These are phyloP conservation scores for Geotrichum europaeum DNA, from an alignment of 1,139 yeast genomes.

Conservation along the genomic window DNA sequence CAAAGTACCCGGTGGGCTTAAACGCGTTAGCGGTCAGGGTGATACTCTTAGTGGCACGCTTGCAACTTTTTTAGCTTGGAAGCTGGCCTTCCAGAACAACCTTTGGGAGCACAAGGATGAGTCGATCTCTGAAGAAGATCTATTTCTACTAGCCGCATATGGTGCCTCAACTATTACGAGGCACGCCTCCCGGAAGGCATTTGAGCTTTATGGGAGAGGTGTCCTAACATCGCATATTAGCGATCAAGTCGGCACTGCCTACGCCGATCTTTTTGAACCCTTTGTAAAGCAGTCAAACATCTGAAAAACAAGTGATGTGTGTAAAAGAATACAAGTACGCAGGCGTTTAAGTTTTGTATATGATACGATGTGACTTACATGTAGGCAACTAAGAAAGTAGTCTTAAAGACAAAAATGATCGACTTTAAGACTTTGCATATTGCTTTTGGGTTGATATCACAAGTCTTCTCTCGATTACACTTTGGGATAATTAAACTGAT, in stretches of 20 bases:
- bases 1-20: conserved; percentile 52
- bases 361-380: neutral
- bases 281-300: neutral
- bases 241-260: conserved; percentile 59
- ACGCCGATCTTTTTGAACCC: conserved; percentile 44
- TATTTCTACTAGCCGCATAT: conserved; percentile 55
- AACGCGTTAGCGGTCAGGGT: conserved; percentile 86
- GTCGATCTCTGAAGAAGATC: conserved; percentile 39
- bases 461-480: neutral
- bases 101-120: conserved; percentile 47
- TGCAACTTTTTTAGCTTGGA: conserved; percentile 63
- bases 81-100: conserved; percentile 49
- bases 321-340: neutral
- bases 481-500: neutral
- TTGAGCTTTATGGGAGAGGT: conserved; percentile 57
- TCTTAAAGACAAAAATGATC: neutral
- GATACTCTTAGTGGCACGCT: conserved; percentile 70
- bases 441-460: neutral
- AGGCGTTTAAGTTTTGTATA: neutral
- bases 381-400: neutral
- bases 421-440: neutral
- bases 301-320: neutral
- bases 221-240: conserved; percentile 85
- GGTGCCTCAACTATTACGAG: conserved; percentile 72
- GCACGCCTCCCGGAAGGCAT: conserved; percentile 61